Percentiles rank a stretch among this genome's conserved stretches.
These are phyloP conservation scores for Epichloe brachyelytri DNA, from an alignment of 2,329 filamentous ascomycete genomes.

Conservation along the genomic window DNA sequence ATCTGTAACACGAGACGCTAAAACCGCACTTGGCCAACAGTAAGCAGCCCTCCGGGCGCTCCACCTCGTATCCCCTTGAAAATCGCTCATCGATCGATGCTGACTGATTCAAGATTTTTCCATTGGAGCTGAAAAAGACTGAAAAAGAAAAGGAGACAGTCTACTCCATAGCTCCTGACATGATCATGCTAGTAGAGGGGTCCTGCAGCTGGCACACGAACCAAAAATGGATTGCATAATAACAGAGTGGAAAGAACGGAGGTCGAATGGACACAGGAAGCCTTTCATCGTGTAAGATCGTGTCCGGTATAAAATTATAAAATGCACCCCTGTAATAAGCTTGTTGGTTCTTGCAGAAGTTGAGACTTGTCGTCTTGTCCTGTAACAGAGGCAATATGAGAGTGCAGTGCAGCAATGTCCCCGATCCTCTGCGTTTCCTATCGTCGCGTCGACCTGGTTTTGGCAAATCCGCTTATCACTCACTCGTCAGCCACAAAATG, in stretches of 20 bases:
- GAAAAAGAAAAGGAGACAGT: background rate
- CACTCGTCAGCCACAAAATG: background rate
- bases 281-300: background rate
- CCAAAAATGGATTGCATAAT: background rate
- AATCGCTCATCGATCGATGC: background rate
- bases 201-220: background rate
- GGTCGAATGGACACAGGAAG: background rate
- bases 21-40: background rate
- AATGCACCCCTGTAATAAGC: background rate
- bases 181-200: no score
- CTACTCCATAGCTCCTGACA: no score
- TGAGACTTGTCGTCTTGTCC: background rate
- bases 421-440: background rate
- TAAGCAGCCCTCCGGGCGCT: background rate
- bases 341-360: background rate
- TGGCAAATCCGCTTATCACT: background rate
- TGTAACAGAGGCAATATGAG: background rate
- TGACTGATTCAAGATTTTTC: background rate
- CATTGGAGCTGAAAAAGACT: background rate
- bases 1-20: no score
- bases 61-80: background rate
- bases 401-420: background rate
- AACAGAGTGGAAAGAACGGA: background rate
- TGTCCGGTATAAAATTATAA: no score
- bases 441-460: background rate